phyloP scores from a whole-genome alignment of 257 asterid species.

The Nicotiana knightiana region DNA sequence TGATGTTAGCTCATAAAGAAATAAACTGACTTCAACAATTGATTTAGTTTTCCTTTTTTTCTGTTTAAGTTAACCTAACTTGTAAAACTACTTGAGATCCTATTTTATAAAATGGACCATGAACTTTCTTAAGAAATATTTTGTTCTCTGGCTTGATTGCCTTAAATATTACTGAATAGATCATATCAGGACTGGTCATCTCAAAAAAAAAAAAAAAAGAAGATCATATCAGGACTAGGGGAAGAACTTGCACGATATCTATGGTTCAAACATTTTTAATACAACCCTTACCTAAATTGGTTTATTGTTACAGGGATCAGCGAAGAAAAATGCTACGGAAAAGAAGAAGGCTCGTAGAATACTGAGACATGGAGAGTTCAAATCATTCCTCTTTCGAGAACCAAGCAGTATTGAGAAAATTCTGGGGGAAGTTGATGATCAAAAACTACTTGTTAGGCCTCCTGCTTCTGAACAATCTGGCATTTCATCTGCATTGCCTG shows the following conservation, averaged over 20 bases:
- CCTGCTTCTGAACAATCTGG: constrained; percentile 37
- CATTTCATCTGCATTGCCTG: constrained; percentile 23
- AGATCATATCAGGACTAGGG: not conserved
- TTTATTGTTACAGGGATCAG: constrained; percentile 39
- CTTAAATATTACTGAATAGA: not conserved
- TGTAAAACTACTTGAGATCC: not conserved
- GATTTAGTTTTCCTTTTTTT: not conserved
- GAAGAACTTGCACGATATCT: not conserved
- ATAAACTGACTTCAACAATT: not conserved
- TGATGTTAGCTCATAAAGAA: not conserved
- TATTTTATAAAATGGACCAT: not conserved
- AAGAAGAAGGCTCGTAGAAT: constrained; percentile 69
- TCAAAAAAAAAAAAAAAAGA: not conserved
- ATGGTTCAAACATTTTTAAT: not conserved
- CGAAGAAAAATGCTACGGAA: constrained; percentile 62
- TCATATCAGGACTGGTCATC: not conserved
- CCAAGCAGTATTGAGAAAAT: constrained; percentile 97
- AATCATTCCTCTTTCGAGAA: constrained; percentile 68
- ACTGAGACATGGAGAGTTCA: constrained; percentile 49
- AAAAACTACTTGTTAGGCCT: constrained; percentile 31
- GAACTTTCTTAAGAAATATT: not conserved
- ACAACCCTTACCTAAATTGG: not conserved
- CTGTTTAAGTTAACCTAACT: not conserved
- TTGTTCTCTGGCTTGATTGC: not conserved
- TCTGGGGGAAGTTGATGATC: constrained; percentile 83